A percentile compares a stretch with the other conserved stretches of the same genome.
These are phyloP conservation scores for Sporothrix pseudoabietina DNA, from an alignment of 2,329 filamentous ascomycete genomes.

Conservation along the genomic window DNA sequence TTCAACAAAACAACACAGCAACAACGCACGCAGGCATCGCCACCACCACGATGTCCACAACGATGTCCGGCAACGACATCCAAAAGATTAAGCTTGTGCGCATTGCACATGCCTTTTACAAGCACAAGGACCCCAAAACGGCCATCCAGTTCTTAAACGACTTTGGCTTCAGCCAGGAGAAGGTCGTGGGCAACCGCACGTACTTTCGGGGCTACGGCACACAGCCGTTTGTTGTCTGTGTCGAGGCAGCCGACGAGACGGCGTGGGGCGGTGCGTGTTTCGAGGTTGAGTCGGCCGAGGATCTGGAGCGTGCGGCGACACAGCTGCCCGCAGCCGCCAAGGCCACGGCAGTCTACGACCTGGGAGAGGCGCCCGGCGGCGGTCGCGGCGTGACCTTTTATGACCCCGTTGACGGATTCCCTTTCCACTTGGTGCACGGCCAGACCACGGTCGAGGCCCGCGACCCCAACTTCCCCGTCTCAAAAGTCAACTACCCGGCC, in stretches of 20 bases:
- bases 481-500: slow-evolving; percentile 51
- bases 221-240: slow-evolving; percentile 62
- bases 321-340: slow-evolving; percentile 52
- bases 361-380: slow-evolving; percentile 56
- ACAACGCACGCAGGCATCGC: neutral
- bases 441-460: slow-evolving; percentile 48
- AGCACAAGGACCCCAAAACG: slow-evolving; percentile 48
- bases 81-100: slow-evolving; percentile 45
- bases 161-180: slow-evolving; percentile 51
- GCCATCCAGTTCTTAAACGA: slow-evolving; percentile 50
- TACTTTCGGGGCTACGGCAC: slow-evolving; percentile 64
- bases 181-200: slow-evolving; percentile 47
- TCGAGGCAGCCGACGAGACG: slow-evolving; percentile 50
- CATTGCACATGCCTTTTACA: slow-evolving; percentile 53
- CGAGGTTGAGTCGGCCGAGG: slow-evolving; percentile 57
- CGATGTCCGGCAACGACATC: slow-evolving; percentile 29
- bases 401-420: slow-evolving; percentile 58
- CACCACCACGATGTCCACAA: slow-evolving; percentile 23
- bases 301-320: slow-evolving; percentile 54
- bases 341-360: slow-evolving; percentile 52
- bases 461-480: slow-evolving; percentile 47
- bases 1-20: neutral
- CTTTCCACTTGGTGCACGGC: slow-evolving; percentile 60
- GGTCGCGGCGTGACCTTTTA: slow-evolving; percentile 57
- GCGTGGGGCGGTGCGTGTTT: slow-evolving; percentile 61